phyloP scores from a whole-genome alignment of 2,329 filamentous ascomycete genomes.

The Sclerotinia minor region DNA sequence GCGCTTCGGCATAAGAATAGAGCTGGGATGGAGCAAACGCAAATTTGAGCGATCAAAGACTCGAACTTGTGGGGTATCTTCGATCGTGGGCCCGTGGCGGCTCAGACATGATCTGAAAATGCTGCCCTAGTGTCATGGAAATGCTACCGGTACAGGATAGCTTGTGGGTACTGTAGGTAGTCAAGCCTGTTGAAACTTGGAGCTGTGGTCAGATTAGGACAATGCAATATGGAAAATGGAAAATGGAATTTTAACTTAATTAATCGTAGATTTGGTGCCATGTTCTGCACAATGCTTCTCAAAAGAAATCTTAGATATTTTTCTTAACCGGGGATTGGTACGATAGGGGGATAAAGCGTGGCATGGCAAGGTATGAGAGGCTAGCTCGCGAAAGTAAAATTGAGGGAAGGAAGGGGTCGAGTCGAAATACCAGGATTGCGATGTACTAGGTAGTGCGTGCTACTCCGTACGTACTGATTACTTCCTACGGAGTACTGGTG shows the following conservation, averaged over 20 bases:
- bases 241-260: background rate
- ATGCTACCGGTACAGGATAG: too few relatives aligned
- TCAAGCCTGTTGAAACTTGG: too few relatives aligned
- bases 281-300: slow-evolving; percentile 31
- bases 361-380: slow-evolving; percentile 12
- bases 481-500: background rate
- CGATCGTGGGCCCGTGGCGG: slow-evolving; percentile 12
- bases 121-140: too few relatives aligned
- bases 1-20: slow-evolving; percentile 17
- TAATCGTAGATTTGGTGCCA: slow-evolving; percentile 22
- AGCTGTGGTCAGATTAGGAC: too few relatives aligned
- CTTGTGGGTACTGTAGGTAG: too few relatives aligned
- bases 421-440: background rate
- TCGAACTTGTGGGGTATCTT: slow-evolving; percentile 36
- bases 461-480: background rate
- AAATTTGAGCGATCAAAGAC: slow-evolving; percentile 15
- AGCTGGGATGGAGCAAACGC: background rate
- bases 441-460: background rate
- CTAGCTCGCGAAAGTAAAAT: slow-evolving; percentile 6
- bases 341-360: slow-evolving; percentile 16
- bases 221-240: background rate
- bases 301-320: background rate
- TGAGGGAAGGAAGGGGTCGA: background rate
- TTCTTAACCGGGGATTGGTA: slow-evolving; percentile 16
- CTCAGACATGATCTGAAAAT: slow-evolving; percentile 15